Conservation (phyloP, 73 alveolate genomes). For the Effrenium voratum region DNA sequence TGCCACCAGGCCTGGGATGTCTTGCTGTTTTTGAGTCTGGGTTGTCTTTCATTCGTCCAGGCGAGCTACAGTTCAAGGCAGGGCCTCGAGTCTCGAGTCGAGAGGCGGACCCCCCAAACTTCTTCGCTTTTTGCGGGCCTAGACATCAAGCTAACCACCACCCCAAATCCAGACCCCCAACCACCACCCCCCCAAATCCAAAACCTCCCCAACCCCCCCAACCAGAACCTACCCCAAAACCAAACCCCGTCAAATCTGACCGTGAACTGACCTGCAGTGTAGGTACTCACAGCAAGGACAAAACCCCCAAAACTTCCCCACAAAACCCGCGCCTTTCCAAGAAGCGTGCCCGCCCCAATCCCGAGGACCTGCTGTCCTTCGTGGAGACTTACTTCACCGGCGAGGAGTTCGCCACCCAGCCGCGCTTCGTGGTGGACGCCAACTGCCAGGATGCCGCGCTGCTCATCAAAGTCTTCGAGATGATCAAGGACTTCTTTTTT, state of each 20-base stretch:
- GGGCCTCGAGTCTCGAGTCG: too few species aligned
- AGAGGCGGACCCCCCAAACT: too few species aligned
- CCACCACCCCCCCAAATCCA: not conserved
- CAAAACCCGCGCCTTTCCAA: not conserved
- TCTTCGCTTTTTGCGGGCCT: not conserved
- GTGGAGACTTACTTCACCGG: slow-evolving; percentile 1
- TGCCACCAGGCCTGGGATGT: too few species aligned
- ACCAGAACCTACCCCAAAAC: not conserved
- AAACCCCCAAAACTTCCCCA: not conserved
- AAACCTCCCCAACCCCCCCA: not conserved
- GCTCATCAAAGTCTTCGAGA: not conserved
- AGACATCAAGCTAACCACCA: not conserved
- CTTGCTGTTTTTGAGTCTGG: too few species aligned
- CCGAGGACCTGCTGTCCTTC: slow-evolving; percentile 41
- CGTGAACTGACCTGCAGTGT: not conserved
- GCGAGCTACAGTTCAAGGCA: too few species aligned
- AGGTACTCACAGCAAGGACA: not conserved
- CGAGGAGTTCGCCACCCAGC: slow-evolving; percentile 34
- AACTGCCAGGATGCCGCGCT: not conserved
- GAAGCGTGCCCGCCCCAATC: not conserved
- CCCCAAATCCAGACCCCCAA: not conserved
- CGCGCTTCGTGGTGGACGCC: slow-evolving; percentile 66
- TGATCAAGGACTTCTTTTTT: not conserved
- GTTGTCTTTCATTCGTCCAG: too few species aligned
- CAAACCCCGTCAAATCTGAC: not conserved